These are phyloP conservation scores for Talaromyces sp. DNA, from an alignment of 2,329 filamentous ascomycete genomes.

Conservation along the genomic window DNA sequence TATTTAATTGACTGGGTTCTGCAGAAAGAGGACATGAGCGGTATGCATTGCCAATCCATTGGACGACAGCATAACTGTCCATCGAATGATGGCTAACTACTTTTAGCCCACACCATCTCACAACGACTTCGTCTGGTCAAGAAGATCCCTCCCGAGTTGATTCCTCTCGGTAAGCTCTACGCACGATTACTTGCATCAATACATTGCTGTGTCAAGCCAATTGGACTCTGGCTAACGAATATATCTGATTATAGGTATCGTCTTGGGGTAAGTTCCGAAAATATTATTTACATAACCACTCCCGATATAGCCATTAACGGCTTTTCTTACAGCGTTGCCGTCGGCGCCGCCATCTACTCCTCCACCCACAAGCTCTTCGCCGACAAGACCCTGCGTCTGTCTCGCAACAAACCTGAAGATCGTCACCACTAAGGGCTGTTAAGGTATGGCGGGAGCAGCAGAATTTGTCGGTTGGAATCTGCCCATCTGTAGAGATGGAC, in stretches of 20 bases:
- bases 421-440: conserved; percentile 17
- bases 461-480: neutral
- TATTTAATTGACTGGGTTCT: conserved; percentile 36
- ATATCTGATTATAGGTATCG: conserved; percentile 57
- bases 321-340: conserved; percentile 52
- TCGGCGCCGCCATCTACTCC: conserved; percentile 78
- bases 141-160: conserved; percentile 87
- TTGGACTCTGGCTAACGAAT: conserved; percentile 19
- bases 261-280: conserved; percentile 65
- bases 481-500: conserved; percentile 7
- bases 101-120: conserved; percentile 85
- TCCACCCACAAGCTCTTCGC: conserved; percentile 72
- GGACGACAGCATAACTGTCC: neutral
- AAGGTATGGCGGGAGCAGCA: conserved; percentile 2
- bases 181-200: neutral
- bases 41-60: conserved; percentile 39
- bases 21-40: conserved; percentile 61
- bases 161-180: conserved; percentile 73
- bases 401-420: conserved; percentile 57
- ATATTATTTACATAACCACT: conserved; percentile 16
- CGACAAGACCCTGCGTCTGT: conserved; percentile 89
- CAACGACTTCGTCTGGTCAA: conserved; percentile 87
- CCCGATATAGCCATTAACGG: neutral
- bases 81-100: conserved; percentile 21
- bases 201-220: conserved; percentile 6